Conservation (phyloP, 345 rosid genomes). For the Ailanthus altissimus region DNA sequence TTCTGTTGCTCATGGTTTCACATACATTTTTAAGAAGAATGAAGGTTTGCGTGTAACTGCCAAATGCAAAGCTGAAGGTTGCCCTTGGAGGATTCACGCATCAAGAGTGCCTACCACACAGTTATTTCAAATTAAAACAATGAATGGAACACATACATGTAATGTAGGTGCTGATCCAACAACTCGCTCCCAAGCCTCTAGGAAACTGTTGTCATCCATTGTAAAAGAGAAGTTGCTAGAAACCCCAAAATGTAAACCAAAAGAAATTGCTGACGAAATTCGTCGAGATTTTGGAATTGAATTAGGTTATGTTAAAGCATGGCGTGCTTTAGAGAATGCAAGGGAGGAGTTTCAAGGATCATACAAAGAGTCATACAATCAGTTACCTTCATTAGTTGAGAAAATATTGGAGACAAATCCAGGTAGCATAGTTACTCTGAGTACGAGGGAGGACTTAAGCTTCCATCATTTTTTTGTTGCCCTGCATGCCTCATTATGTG, state of each 20-base stretch:
- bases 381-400: slow-evolving; percentile 56
- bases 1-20: slow-evolving; percentile 54
- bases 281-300: slow-evolving; percentile 53
- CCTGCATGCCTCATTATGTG: slow-evolving; percentile 51
- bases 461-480: slow-evolving; percentile 58
- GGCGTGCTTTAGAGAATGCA: slow-evolving; percentile 64
- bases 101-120: slow-evolving; percentile 48
- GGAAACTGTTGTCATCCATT: slow-evolving; percentile 54
- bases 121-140: slow-evolving; percentile 47
- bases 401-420: slow-evolving; percentile 54
- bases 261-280: slow-evolving; percentile 48
- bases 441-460: slow-evolving; percentile 39
- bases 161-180: slow-evolving; percentile 31
- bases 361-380: slow-evolving; percentile 45
- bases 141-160: slow-evolving; percentile 51
- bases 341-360: slow-evolving; percentile 54
- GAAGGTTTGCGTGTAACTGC: slow-evolving; percentile 49
- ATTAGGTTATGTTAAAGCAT: slow-evolving; percentile 51
- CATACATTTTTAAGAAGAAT: slow-evolving; percentile 53
- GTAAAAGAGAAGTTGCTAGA: slow-evolving; percentile 54
- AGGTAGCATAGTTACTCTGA: slow-evolving; percentile 49
- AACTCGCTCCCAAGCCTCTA: slow-evolving; percentile 30
- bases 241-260: slow-evolving; percentile 53
- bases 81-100: slow-evolving; percentile 57
- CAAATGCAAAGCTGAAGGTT: slow-evolving; percentile 49